Base-by-base conservation (phyloP, 176 grass and related monocot genomes). In the Rhipidocladum racemiflorum region DNA sequence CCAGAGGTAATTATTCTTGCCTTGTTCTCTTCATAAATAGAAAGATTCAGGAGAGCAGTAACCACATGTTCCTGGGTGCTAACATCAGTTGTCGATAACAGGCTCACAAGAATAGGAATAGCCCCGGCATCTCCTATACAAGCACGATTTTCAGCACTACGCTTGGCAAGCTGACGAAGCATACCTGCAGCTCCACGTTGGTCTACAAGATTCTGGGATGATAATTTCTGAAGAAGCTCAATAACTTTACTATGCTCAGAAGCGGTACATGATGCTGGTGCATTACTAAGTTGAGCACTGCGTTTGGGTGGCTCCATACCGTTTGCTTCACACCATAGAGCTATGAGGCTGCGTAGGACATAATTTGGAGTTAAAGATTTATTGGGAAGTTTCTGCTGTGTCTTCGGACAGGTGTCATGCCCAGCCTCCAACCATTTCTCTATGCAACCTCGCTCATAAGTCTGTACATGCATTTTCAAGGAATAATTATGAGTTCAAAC, bases 251-350 rank as follows among this genome's bases (percentile, higher is more conserved):
- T 85, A 81, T 95, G 90, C 79, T 93, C 86, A 79, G 79, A 80
- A 77, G 88, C 81, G 25, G 89, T 74, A 82, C 96, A 98, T 75
- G 88, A 12, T 77, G 85, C 53, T 50, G 74, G 81, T 44, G 84
- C 45, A 68, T 88, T 92, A 83, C 64, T 77, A 77, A 4, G 70
- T 39, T 84, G 84, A 83, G 86, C 69, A 44, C 82, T 17, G 59
- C 78, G 74, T 68, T 91, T 98, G 43, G 90, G 96, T 4, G 89
- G 90, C n/a, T 98, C 92, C 3, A 91, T 75, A 21, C 92, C 92
- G 76, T 98, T 98, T n/a, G 82, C 89, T 84, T 95, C 90, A 4
- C 90, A 95, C 96, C 96, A 95, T 70, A 95, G 96, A 64, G 90
- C 76, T 75, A 95, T 93, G 45, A 98, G 86, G 73, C 92, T 95